Evolutionary conservation across 352 stramenopile genomes (phyloP).

Genomic region (Phytophthora quininea): DNA sequence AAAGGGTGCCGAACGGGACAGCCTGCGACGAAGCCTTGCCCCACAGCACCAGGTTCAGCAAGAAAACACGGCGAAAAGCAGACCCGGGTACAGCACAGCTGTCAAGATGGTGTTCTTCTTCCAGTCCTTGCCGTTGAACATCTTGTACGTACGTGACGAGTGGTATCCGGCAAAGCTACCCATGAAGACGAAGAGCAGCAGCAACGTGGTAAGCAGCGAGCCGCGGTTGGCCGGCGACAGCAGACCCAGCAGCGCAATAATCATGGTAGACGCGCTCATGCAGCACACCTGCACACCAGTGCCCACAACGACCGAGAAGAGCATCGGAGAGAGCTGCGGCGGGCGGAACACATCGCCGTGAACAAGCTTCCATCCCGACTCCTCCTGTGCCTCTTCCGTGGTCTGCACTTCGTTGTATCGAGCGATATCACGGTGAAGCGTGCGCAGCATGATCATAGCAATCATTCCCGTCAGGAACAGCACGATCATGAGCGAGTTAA

Average conservation of each 20-base stretch:
- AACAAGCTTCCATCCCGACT: conserved; percentile 97
- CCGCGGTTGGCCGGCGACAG: conserved; percentile 97
- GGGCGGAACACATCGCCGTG: conserved; percentile 99
- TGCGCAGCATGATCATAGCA: conserved; percentile 99
- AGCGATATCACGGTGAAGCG: conserved; percentile 98
- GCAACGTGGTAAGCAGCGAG: conserved; percentile 94
- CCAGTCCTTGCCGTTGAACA: conserved; percentile 98
- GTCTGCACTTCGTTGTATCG: conserved; percentile 97
- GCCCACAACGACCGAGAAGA: conserved; percentile 96
- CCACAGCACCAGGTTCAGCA: conserved; percentile 97
- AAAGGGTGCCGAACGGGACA: conserved; percentile 96
- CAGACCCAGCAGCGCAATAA: conserved; percentile 95
- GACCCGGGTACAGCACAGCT: conserved; percentile 93
- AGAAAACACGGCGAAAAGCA: conserved; percentile 95
- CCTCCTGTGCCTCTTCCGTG: conserved; percentile 94
- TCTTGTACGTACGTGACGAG: conserved; percentile 98
- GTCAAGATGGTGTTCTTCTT: conserved; percentile 97
- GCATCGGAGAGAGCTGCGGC: conserved; percentile 92
- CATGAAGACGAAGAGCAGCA: conserved; percentile 99
- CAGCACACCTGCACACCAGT: conserved; percentile 96
- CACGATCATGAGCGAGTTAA: conserved; percentile 99
- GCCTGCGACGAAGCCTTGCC: conserved; percentile 84
- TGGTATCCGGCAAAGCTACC: conserved; percentile 97
- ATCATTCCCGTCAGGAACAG: conserved; percentile 99
- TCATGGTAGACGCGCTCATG: conserved; percentile 95